Conservation (phyloP, 169 alveolate species). For the Plasmodium coatneyi region DNA sequence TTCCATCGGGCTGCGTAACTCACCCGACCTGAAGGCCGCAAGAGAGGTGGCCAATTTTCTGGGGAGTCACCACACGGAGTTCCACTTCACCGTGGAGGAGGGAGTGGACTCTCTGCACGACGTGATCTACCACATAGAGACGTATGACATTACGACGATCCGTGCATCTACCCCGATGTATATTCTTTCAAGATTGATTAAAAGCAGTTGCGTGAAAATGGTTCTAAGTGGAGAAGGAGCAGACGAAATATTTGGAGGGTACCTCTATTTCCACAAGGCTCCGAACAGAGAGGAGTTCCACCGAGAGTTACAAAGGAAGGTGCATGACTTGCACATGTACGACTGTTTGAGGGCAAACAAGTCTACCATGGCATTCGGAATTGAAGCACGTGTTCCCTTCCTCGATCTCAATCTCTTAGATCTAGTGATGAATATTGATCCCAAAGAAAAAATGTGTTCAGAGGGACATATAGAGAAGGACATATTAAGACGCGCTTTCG, state of each 20-base stretch:
- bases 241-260: slow-evolving; percentile 92
- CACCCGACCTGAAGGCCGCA: slow-evolving; percentile 72
- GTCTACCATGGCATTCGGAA: slow-evolving; percentile 90
- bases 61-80: slow-evolving; percentile 88
- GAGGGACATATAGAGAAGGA: slow-evolving; percentile 82
- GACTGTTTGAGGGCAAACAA: slow-evolving; percentile 90
- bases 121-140: slow-evolving; percentile 89
- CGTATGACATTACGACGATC: slow-evolving; percentile 90
- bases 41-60: slow-evolving; percentile 81
- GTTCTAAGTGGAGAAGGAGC: slow-evolving; percentile 92
- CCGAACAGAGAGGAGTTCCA: slow-evolving; percentile 87
- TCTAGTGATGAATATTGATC: slow-evolving; percentile 63
- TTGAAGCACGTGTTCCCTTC: slow-evolving; percentile 92
- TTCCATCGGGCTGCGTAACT: slow-evolving; percentile 50
- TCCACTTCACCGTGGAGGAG: slow-evolving; percentile 87
- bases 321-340: slow-evolving; percentile 83
- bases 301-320: slow-evolving; percentile 86
- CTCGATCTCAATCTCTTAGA: slow-evolving; percentile 77
- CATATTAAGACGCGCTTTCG: slow-evolving; percentile 87
- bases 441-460: slow-evolving; percentile 64
- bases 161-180: slow-evolving; percentile 93
- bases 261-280: slow-evolving; percentile 89
- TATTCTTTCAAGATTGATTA: slow-evolving; percentile 82
- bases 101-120: slow-evolving; percentile 83
- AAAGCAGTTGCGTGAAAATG: slow-evolving; percentile 87